Base-by-base conservation (phyloP, 306 rosid species). In the Hippophae gyantsensis region DNA sequence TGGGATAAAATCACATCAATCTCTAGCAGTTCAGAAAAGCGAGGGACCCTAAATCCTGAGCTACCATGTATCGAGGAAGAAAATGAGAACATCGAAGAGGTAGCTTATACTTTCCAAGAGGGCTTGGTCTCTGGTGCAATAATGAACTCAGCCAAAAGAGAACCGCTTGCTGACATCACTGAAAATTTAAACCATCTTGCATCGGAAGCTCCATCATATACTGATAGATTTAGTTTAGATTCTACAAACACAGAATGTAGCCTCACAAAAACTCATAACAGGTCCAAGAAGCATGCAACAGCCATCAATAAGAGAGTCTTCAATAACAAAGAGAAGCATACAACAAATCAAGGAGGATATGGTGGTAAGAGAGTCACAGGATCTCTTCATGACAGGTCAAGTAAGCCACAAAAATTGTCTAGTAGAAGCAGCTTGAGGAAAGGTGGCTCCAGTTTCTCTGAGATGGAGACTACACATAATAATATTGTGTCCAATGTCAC, bases 11-110 rank as follows among this genome's bases (percentile, higher is more conserved):
- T 76, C 61, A 73, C 78, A 73, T 65, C 74, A 18, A 74, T 68
- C 60, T 62, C 67, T 13, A 80, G 85, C 57, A 84, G 90, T 76
- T 93, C 94, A 11, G 90, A 79, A 69, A 93, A 80, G 79, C 74
- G 74, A 10, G 69, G 58, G 68, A 84, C 80, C 82, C 76, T 70
- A 66, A 83, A 68, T 62, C 67, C 66, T 32, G 99, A 93, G 67
- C 99, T 93, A 70, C 95, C 97, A 40, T 80, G 90, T 80, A 89
- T 93, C 55, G 66, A 46, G 45, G 99, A 93, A 79, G 99, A 86
- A 77, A 81, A 78, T 62, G 99, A 93, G 79, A 84, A 75, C 60
- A 51, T 67, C 27, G 95, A 84, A 47, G 99, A 84, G 67, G 64
- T 74, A 40, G 79, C 79, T 52, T 78, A 79, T 52, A 69, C 75